Evolutionary conservation across 345 rosid genomes (phyloP).

Genomic region (Eucalyptus sideroxylon): DNA sequence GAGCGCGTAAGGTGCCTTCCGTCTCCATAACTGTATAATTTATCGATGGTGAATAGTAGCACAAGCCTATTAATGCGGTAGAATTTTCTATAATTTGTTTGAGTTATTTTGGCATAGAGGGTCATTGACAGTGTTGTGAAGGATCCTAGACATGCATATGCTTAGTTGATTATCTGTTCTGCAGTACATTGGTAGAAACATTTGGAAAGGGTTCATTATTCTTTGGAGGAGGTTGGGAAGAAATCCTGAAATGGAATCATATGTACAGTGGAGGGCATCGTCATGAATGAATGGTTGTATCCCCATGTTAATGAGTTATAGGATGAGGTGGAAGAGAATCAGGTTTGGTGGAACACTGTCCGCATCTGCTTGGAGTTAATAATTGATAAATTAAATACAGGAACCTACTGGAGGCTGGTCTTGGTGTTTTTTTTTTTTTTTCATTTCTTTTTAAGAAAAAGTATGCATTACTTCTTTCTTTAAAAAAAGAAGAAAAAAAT

Average conservation of each 20-base stretch:
- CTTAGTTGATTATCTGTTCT: not conserved
- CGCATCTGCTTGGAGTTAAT: not conserved
- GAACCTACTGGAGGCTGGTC: not conserved
- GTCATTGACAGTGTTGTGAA: not conserved
- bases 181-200: not conserved
- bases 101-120: not conserved
- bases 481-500: not conserved
- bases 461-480: not conserved
- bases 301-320: not conserved
- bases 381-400: not conserved
- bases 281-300: not conserved
- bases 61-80: not conserved
- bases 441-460: not conserved
- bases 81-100: not conserved
- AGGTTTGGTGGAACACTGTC: not conserved
- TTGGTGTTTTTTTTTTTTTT: not conserved
- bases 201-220: not conserved
- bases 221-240: not conserved
- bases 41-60: not conserved
- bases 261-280: not conserved
- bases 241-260: not conserved
- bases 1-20: conserved; percentile 54
- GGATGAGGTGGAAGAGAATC: not conserved
- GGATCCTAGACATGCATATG: not conserved
- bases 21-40: not conserved